Conservation (phyloP, 768 basidiomycete species). For the Mycena maculata region DNA sequence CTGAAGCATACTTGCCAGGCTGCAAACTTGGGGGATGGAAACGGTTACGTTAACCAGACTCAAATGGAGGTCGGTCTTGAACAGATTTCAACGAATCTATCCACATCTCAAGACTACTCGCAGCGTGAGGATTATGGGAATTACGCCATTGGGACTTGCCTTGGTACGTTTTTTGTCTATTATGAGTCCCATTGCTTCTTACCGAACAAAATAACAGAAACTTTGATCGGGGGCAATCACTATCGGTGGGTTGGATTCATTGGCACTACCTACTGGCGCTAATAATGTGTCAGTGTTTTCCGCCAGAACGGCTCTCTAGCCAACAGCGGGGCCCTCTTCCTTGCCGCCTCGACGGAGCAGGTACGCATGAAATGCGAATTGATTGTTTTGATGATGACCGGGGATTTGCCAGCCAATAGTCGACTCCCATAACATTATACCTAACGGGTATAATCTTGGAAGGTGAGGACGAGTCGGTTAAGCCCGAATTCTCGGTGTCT, state of each 20-base stretch:
- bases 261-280: background rate
- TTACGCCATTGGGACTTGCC: conserved; percentile 51
- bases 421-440: conserved; percentile 50
- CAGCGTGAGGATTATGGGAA: conserved; percentile 30
- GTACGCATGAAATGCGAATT: background rate
- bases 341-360: conserved; percentile 44
- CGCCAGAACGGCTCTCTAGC: conserved; percentile 55
- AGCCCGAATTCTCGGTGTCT: background rate
- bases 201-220: conserved; percentile 39
- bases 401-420: conserved; percentile 14
- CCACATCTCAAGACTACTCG: conserved; percentile 51
- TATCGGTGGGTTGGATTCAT: conserved; percentile 47
- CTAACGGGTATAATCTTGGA: conserved; percentile 59
- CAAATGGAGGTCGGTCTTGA: conserved; percentile 24
- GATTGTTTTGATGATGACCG: background rate
- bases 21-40: conserved; percentile 61
- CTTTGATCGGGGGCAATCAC: conserved; percentile 59
- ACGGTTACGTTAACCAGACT: conserved; percentile 56
- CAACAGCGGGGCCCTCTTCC: conserved; percentile 51
- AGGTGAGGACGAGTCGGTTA: conserved; percentile 37
- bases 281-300: conserved; percentile 45
- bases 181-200: background rate
- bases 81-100: conserved; percentile 40
- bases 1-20: too few relatives aligned
- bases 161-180: conserved; percentile 25